Conservation (phyloP, 805 yeast species). For the Metschnikowia lunata region DNA sequence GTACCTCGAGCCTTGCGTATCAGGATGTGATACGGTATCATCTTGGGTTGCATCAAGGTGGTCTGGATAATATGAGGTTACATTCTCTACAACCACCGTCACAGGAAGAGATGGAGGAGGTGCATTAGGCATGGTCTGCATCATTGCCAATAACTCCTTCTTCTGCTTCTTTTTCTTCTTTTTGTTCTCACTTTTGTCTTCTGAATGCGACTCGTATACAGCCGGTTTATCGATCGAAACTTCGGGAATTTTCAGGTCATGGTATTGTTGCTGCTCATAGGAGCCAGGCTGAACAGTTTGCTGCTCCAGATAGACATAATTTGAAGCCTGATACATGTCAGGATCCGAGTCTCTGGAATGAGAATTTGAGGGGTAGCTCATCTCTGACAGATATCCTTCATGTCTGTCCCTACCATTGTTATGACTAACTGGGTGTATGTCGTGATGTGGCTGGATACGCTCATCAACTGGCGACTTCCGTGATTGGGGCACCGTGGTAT, state of each 20-base stretch:
- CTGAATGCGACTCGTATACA: background rate
- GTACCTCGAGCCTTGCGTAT: too few relatives aligned
- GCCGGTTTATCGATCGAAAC: background rate
- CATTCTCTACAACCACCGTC: too few relatives aligned
- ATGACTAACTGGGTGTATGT: background rate
- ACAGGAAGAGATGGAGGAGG: conserved; percentile 16
- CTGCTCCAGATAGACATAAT: background rate
- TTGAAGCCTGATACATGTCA: background rate
- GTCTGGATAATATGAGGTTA: too few relatives aligned
- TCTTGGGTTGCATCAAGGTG: too few relatives aligned
- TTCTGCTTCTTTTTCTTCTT: conserved; percentile 12
- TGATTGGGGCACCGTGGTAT: background rate
- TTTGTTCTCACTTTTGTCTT: conserved; percentile 7
- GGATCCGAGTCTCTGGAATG: background rate
- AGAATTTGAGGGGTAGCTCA: background rate
- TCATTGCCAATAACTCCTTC: conserved; percentile 6
- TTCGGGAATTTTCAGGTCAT: background rate
- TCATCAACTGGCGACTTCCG: background rate
- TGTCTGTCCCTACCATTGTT: background rate
- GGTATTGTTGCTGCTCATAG: background rate
- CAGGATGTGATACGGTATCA: too few relatives aligned
- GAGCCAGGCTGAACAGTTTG: background rate
- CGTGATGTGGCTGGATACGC: background rate
- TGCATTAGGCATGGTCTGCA: conserved; percentile 14
- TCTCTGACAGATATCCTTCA: background rate